Percentiles rank a stretch among this genome's conserved stretches.
Conservation (phyloP, 441 rosid species). For the Biscutella auriculata region DNA sequence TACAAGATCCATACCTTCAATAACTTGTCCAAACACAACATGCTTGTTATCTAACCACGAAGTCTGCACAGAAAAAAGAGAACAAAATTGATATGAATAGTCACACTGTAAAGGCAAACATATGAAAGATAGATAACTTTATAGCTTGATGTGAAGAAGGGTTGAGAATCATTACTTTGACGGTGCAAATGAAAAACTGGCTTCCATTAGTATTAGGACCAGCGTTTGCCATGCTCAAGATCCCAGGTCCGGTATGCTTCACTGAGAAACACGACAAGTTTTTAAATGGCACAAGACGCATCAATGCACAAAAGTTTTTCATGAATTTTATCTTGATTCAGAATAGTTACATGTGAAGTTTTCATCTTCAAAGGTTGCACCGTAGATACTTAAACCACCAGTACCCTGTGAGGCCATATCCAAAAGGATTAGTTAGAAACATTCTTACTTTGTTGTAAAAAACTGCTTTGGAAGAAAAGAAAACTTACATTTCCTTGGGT, state of each 20-base stretch:
- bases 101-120: not conserved
- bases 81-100: not conserved
- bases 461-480: no score
- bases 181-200: conserved; percentile 62
- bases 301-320: no score
- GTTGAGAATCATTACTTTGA: conserved; percentile 32
- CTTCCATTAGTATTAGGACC: conserved; percentile 71
- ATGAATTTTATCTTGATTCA: no score
- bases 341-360: conserved; percentile 40
- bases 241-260: conserved; percentile 59
- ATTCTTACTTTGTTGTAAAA: no score
- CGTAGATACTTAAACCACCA: conserved; percentile 59
- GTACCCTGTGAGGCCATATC: conserved; percentile 36
- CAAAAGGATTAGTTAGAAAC: not conserved
- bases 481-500: conserved; percentile 42
- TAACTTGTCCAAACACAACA: conserved; percentile 55
- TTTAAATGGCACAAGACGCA: no score
- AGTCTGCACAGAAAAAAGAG: conserved; percentile 29
- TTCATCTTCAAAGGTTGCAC: conserved; percentile 54
- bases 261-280: no score
- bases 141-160: conserved; percentile 10
- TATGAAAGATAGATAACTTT: not conserved
- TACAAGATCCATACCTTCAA: conserved; percentile 59
- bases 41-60: conserved; percentile 59
- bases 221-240: conserved; percentile 65